Evolutionary conservation across 768 basidiomycete species (phyloP), one percentile per base, ranked within the genome.

Genomic region (Lepiota venenata): DNA sequence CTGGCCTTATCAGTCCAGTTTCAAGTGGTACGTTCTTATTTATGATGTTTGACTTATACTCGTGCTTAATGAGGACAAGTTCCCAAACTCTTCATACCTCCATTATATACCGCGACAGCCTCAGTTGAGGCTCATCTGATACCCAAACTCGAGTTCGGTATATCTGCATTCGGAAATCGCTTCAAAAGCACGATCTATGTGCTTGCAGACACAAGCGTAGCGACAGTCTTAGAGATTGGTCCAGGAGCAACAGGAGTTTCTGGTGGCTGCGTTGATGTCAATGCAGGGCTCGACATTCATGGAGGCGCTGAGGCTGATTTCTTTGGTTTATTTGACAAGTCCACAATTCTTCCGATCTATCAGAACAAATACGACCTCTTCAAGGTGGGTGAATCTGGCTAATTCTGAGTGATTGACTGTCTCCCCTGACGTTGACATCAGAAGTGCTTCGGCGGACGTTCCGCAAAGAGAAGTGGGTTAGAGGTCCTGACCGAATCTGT

Each of bases 111-210:
- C 6, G 69, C 74, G 8, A 71, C 70, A 1, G 77, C 75, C 14
- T 69, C 62, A 3, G 52, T 81, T 27, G 63, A 67, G 20, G 80
- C 73, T 3, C 79, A 82, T 59, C 64, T 82, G 35, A 79, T 76
- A 55, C 81, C 80, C 0, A 65, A 66, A 37, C 55, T 81, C 49
- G 73, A 75, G 49, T 66, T 83, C 51, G 74, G 75, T 7, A 61
- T 83, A 29, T 63, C 65, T 10, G 75, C 75, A 5, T 66, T 82
- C 2, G 69, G 60, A n/a, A 66, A 66, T 35, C 50, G 61, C 7
- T 73, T 68, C 5, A 58, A 70, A 10, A 71, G 75, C 12, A 65
- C 62, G 1, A 59, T 81, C 16, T 78, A 73, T 63, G 58, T 81
- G 42, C 68, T 72, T 4, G 59, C 76, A 37, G 75, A 78, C 43